Base-by-base conservation (phyloP, 2,329 filamentous ascomycete genomes). In the Aspergillus aculeatinus region DNA sequence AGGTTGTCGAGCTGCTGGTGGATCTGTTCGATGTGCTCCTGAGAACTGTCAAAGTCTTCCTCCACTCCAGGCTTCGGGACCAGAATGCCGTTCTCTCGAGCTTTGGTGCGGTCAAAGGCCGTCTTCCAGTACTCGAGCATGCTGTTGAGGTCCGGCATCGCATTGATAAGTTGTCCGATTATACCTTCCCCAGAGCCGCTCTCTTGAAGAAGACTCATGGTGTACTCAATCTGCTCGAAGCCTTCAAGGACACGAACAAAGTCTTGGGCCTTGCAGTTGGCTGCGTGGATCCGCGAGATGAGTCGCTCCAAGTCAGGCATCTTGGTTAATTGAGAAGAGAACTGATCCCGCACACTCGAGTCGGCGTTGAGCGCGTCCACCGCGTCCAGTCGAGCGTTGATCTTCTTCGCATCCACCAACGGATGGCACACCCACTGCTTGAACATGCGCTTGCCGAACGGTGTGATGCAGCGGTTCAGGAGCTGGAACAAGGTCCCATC, bases 341-440 rank as follows among this genome's bases (percentile, higher is more conserved):
- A 97, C 67, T 92, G 88, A 67, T 97, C 92, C 57, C 91, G 91
- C 29, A 96, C 82, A 25, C 83, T 87, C 0, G 85, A 83, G 72
- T 98, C 92, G 1, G 89, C 88, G 67, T 97, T 97, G 48, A 99
- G 81, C 70, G 94, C 88, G 70, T 98, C 95, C 4, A 99, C 92
- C 5, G 95, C 95, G 77, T 99, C 93, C 11, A 99, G 81, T 5
- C 95, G 87, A 65, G 96, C 92, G 69, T 98, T 96, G 80, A 99
- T 97, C 72, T 90, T 92, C 42, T 83, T 79, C 5, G 91, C 88
- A 76, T 96, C 90, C 73, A 92, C 92, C 14, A 99, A 82, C 2
- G 95, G 95, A 75, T 99, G 95, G 70, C 94, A 98, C 2, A 99
- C 89, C 95, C 95, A 99, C 74, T 96, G 92, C 57, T 93, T 89